Evolutionary conservation across 225 moss, liverwort and hornwort species (phyloP), one percentile per base, ranked within the genome.

Genomic region (Neckera pumila): DNA sequence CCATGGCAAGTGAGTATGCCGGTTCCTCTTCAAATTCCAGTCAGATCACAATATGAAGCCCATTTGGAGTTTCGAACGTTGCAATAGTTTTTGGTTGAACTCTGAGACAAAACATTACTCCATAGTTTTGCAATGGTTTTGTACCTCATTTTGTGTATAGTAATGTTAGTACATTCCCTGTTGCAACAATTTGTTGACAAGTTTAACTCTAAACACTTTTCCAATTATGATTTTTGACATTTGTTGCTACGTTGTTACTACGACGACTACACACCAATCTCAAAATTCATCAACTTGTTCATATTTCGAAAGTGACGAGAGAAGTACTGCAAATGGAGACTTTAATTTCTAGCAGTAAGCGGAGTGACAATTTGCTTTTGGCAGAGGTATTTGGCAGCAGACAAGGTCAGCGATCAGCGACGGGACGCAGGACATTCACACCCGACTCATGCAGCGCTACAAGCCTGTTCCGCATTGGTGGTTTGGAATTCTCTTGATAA

Each of bases 1-100:
- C 83, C 91, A 96, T 88, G 96, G 97, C 85, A 95, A 93, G 95
- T 96, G 91, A 92, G 95, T 89, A 15, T 42, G 5, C 42, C 53
- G 53, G 17, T 22, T 80, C 43, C 79, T 60, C 60, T 67, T 79
- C 66, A 30, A 47, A 79, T 72, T 85, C 81, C 33, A 76, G 66
- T 80, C 77, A n/a, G 6, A 47, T 36, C 63, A 53, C 69, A 61
- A 18, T 38, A 74, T 70, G 53, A 77, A 30, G 28, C 11, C 31
- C 64, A 78, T 9, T 36, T 33, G 4, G 6, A 81, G 81, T n/a
- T 57, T 78, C 22, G 15, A 70, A 38, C 27, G 36, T 23, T 62
- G 80, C 31, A 31, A 31, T 30, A 31, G 21, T 14, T 60, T n/a
- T 33, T 81, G 13, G 45, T 62, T 31, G 58, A 42, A 42, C 3